Evolutionary conservation across 345 rosid genomes (phyloP), one percentile per base, ranked within the genome.

Genomic region (Sonneratia caseolaris): DNA sequence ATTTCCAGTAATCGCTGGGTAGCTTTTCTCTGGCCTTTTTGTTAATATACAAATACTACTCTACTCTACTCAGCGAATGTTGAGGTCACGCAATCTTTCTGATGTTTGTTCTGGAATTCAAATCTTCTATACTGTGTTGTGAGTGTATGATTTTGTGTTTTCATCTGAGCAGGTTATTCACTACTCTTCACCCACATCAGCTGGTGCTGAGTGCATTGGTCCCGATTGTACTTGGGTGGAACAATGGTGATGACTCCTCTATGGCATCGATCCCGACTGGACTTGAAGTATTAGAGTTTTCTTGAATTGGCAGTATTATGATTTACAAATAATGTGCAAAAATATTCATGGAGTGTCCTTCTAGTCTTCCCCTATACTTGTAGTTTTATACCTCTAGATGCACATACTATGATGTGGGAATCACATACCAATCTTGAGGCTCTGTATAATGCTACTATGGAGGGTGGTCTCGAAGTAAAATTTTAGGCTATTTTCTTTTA

Each of bases 191-290:
- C 87, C 87, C 15, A 83, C 87, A 70, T 94, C 97, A 70, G 98
- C 97, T 66, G 97, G 95, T 71, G 97, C 96, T 6, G 86, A 82
- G 76, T 90, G 96, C 81, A 85, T 91, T 76, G 97, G 83, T 85
- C 89, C 84, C 49, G 81, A 76, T 79, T 94, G 96, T 76, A 73
- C 86, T 72, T 91, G 98, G 98, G 91, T 94, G 71, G 95, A 91
- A 78, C 97, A 91, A 87, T 91, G 97, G 98, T 94, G 79, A 71
- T 66, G 68, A 14, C 38, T 68, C 70, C 66, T 51, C 68, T 68
- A 14, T 24, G 49, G 32, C 35, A 32, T 68, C 75, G 21, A n/a
- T 68, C 19, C 19, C 16, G 10, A 14, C 66, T 27, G 38, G 12
- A 35, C 18, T 62, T 35, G 19, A 11, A 27, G 64, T 24, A 8